Evolutionary conservation across 306 rosid genomes (phyloP).

Genomic region (Hippophae gyantsensis): DNA sequence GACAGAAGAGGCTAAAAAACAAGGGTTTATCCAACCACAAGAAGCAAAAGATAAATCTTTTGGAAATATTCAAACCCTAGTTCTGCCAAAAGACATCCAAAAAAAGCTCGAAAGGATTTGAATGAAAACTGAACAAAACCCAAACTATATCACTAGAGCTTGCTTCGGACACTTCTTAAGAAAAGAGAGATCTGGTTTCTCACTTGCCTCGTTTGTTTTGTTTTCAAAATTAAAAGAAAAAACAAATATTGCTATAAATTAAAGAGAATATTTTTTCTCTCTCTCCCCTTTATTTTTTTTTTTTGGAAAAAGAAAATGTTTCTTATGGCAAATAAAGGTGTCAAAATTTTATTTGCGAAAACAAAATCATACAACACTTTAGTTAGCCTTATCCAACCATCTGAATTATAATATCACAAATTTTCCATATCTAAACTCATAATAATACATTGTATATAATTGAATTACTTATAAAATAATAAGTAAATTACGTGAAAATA

Average conservation of each 20-base stretch:
- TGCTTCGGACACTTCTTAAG: conserved; percentile 21
- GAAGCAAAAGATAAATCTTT: background rate
- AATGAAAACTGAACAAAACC: conserved; percentile 19
- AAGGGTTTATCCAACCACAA: conserved; percentile 16
- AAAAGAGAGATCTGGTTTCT: conserved; percentile 28
- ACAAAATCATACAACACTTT: too few relatives aligned
- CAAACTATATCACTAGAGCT: conserved; percentile 22
- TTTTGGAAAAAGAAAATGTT: conserved; percentile 7
- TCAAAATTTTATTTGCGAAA: background rate
- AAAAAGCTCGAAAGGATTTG: conserved; percentile 42
- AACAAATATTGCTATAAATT: conserved; percentile 16
- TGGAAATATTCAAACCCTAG: conserved; percentile 18
- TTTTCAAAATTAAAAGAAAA: conserved; percentile 45
- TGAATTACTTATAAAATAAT: too few relatives aligned
- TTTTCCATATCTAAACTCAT: too few relatives aligned
- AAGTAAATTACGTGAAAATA: too few relatives aligned
- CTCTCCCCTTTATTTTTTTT: conserved; percentile 14
- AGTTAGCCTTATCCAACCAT: too few relatives aligned
- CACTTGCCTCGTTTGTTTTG: conserved; percentile 37
- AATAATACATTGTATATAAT: too few relatives aligned
- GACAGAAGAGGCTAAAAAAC: conserved; percentile 37
- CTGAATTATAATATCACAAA: too few relatives aligned
- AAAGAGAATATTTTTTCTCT: conserved; percentile 22
- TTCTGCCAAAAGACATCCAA: conserved; percentile 68
- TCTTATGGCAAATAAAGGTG: conserved; percentile 22